Evolutionary conservation across 495 filamentous ascomycete species (phyloP).

Genomic region (Tuber calosporum): DNA sequence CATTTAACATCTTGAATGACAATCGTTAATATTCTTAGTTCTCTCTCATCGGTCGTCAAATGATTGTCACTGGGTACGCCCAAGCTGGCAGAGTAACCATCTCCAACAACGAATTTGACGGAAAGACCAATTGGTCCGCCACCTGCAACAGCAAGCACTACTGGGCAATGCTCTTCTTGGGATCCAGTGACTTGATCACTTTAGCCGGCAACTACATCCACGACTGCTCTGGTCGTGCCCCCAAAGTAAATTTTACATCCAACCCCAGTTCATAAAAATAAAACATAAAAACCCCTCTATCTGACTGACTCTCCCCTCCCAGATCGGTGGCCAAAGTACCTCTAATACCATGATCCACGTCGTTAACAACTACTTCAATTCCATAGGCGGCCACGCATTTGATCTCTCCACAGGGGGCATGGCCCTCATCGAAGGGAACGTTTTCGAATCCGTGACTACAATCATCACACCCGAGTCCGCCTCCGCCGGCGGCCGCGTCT

Average conservation of each 20-base stretch:
- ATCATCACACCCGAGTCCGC: constrained; percentile 32
- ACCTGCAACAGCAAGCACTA: constrained; percentile 53
- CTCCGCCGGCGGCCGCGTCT: constrained; percentile 27
- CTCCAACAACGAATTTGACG: constrained; percentile 48
- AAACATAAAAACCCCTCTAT: not conserved
- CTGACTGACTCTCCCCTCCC: not conserved
- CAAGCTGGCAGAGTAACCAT: constrained; percentile 45
- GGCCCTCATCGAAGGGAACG: constrained; percentile 55
- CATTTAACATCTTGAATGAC: not conserved
- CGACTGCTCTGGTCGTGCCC: constrained; percentile 51
- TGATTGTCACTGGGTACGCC: constrained; percentile 43
- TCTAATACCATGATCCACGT: constrained; percentile 47
- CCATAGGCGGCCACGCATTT: constrained; percentile 52
- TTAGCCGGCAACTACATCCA: constrained; percentile 49
- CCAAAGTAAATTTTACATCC: constrained; percentile 44
- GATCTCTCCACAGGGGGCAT: constrained; percentile 50
- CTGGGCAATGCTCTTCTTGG: constrained; percentile 50
- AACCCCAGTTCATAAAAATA: not conserved
- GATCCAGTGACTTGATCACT: constrained; percentile 46
- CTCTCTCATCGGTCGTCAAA: constrained; percentile 47
- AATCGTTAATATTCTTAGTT: constrained; percentile 36
- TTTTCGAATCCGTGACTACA: constrained; percentile 51
- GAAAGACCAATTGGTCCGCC: constrained; percentile 48
- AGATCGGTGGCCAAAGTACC: constrained; percentile 20
- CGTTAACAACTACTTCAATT: constrained; percentile 57